Evolutionary conservation across 129 eudicot species (phyloP).

Genomic region (Escallonia herrerae): DNA sequence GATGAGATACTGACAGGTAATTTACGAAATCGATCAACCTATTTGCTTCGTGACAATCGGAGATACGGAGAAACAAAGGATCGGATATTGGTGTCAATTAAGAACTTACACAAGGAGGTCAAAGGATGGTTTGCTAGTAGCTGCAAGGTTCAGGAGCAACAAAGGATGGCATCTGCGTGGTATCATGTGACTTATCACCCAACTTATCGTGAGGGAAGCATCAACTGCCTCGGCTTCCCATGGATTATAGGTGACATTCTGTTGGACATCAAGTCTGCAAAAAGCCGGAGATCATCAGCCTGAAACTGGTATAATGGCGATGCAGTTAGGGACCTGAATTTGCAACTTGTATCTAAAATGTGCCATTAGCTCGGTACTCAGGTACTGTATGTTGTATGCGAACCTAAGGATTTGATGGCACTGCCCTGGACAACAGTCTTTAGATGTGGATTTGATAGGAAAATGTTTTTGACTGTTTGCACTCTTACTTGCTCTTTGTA

Average conservation of each 20-base stretch:
- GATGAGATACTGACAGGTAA: conserved; percentile 83
- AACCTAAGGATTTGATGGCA: too few relatives aligned
- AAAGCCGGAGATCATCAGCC: conserved; percentile 17
- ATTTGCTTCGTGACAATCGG: conserved; percentile 65
- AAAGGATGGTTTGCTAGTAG: conserved; percentile 59
- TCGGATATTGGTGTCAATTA: conserved; percentile 57
- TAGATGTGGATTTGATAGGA: too few relatives aligned
- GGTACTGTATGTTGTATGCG: too few relatives aligned
- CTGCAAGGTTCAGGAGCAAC: conserved; percentile 33
- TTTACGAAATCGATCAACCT: conserved; percentile 43
- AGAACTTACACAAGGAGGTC: conserved; percentile 62
- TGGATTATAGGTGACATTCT: conserved; percentile 73
- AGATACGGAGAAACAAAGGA: conserved; percentile 74
- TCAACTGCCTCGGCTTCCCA: conserved; percentile 69
- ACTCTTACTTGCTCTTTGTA: too few relatives aligned
- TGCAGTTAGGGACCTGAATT: too few relatives aligned
- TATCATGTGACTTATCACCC: conserved; percentile 76
- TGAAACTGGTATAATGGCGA: conserved; percentile 1
- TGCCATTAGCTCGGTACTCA: too few relatives aligned
- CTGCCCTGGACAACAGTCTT: too few relatives aligned
- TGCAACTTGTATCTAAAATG: too few relatives aligned
- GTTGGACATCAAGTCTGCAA: conserved; percentile 48
- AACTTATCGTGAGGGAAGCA: conserved; percentile 34
- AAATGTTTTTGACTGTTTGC: too few relatives aligned
- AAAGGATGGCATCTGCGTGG: conserved; percentile 82